phyloP scores from a whole-genome alignment of 2,329 filamentous ascomycete species.

The Alternaria sp. region DNA sequence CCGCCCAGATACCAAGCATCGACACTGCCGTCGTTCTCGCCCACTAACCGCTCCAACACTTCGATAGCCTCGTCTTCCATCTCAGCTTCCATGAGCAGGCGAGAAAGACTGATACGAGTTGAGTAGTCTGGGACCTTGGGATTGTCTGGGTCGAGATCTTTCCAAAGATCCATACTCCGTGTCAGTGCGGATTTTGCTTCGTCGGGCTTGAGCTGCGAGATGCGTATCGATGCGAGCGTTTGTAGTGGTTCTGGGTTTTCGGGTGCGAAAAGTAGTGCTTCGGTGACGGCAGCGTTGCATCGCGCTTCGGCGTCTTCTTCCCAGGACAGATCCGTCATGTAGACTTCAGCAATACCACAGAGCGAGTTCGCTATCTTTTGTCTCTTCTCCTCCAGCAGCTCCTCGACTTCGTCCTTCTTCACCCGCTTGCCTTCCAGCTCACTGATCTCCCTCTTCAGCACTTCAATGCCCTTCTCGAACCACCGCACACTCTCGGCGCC shows the following conservation, averaged over 20 bases:
- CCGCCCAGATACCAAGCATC: constrained; percentile 98
- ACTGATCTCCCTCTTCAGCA: constrained; percentile 75
- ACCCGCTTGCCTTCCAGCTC: constrained; percentile 58
- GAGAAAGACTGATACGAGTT: constrained; percentile 79
- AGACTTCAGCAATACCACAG: constrained; percentile 93
- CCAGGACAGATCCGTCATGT: constrained; percentile 97
- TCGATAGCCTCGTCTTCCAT: constrained; percentile 85
- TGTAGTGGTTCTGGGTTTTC: constrained; percentile 88
- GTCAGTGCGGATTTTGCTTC: constrained; percentile 81
- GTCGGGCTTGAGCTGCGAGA: constrained; percentile 80
- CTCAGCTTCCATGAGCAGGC: constrained; percentile 87
- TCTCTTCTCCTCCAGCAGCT: constrained; percentile 69
- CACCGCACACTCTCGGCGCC: constrained; percentile 65
- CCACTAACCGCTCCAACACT: constrained; percentile 81
- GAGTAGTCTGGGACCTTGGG: constrained; percentile 82
- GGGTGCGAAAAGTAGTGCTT: constrained; percentile 85
- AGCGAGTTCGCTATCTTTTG: constrained; percentile 87
- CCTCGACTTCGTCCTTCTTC: constrained; percentile 42
- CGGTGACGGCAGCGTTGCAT: constrained; percentile 87
- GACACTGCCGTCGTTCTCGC: constrained; percentile 91
- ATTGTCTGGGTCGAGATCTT: constrained; percentile 74
- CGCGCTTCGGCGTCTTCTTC: constrained; percentile 87
- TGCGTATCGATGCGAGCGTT: constrained; percentile 89
- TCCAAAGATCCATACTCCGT: constrained; percentile 84
- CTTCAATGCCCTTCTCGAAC: constrained; percentile 72